Conservation (phyloP, 176 grass and related monocot genomes). For the Eragrostis curvula region DNA sequence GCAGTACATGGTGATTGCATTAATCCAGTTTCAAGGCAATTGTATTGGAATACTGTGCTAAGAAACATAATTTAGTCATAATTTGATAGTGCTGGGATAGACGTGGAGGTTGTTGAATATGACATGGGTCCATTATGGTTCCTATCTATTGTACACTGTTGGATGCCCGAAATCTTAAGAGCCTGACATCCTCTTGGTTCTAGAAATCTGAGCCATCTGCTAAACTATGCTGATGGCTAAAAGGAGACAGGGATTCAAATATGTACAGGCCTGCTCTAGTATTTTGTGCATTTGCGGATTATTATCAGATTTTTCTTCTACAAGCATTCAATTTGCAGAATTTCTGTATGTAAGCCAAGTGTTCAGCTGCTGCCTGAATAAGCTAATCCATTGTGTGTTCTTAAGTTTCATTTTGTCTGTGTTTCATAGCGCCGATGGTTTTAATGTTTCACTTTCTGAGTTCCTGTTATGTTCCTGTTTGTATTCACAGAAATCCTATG, state of each 20-base stretch:
- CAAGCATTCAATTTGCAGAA: not conserved
- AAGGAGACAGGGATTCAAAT: not conserved
- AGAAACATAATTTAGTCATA: not conserved
- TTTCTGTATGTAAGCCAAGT: not conserved
- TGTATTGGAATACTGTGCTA: not conserved
- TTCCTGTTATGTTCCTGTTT: conserved; percentile 35
- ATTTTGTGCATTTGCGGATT: conserved; percentile 10
- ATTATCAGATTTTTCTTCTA: conserved; percentile 5
- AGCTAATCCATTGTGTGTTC: conserved; percentile 4
- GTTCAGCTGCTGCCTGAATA: not conserved
- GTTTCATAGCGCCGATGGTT: not conserved
- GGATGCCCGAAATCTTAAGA: not conserved
- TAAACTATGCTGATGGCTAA: not conserved
- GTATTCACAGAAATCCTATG: conserved; percentile 92
- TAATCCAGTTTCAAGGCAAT: not conserved
- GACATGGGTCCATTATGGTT: not conserved
- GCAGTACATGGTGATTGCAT: not conserved
- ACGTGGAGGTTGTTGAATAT: not conserved
- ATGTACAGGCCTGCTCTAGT: not conserved
- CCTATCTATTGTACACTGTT: not conserved
- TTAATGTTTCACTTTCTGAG: not conserved
- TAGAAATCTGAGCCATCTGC: not conserved
- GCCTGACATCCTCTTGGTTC: not conserved
- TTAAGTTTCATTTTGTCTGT: conserved; percentile 1
- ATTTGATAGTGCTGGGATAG: not conserved